Conservation (phyloP, 202 grass and related monocot genomes). For the Hordeum pubiflorum region DNA sequence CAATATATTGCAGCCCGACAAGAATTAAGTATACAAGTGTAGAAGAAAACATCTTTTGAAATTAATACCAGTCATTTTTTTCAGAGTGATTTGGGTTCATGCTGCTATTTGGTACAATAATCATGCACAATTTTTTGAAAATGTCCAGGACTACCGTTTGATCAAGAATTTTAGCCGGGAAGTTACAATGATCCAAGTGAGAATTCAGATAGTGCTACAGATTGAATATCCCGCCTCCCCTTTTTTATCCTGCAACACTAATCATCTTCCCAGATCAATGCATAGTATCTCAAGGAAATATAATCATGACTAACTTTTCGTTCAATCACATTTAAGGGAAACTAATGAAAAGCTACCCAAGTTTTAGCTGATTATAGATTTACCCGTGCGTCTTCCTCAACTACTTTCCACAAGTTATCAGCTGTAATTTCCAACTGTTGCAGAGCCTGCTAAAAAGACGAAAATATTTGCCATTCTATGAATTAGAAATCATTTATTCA, state of each 20-base stretch:
- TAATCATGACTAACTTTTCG: neutral
- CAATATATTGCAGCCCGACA: too few relatives aligned
- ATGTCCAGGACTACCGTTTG: neutral
- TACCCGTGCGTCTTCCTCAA: neutral
- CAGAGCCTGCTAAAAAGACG: constrained; percentile 5
- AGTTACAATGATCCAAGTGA: neutral
- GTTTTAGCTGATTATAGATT: neutral
- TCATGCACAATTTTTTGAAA: neutral
- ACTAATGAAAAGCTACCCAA: neutral
- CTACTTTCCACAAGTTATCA: constrained; percentile 26
- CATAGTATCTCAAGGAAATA: neutral
- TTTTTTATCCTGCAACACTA: neutral
- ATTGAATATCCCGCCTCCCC: neutral
- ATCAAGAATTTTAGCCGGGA: neutral
- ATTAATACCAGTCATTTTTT: neutral
- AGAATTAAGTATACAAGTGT: neutral
- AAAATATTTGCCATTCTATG: neutral
- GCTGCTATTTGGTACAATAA: too few relatives aligned
- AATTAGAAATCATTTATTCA: neutral
- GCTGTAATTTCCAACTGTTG: constrained; percentile 13
- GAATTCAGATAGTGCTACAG: neutral
- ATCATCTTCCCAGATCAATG: neutral
- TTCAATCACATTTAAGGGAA: neutral
- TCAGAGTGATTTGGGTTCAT: too few relatives aligned
- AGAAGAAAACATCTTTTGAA: neutral